These are phyloP conservation scores for Cystofilobasidium ferigula DNA, from an alignment of 768 basidiomycete genomes.

Conservation along the genomic window DNA sequence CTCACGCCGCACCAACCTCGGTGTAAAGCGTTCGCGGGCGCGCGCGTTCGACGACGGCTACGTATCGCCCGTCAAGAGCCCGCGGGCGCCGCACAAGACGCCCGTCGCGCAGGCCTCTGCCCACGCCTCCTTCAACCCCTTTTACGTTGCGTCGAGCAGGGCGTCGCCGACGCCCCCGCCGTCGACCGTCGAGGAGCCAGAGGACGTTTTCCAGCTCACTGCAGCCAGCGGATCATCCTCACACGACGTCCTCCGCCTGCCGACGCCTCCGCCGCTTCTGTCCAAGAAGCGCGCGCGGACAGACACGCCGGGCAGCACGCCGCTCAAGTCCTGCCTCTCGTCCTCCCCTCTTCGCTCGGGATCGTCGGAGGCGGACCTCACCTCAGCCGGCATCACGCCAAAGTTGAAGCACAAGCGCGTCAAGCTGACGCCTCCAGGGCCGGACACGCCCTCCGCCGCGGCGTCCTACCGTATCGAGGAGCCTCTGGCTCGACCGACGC, in stretches of 20 bases:
- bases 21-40: background rate
- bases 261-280: background rate
- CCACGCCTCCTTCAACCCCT: background rate
- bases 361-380: background rate
- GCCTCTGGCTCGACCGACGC: background rate
- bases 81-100: background rate
- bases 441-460: background rate
- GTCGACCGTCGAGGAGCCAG: background rate
- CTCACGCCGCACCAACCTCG: background rate
- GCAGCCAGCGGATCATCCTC: background rate
- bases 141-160: background rate
- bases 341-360: background rate
- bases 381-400: background rate
- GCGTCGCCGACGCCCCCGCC: background rate
- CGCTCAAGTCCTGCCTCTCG: background rate
- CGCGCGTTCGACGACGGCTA: background rate
- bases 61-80: background rate
- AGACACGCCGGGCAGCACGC: background rate
- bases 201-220: background rate
- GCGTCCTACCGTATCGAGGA: background rate
- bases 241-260: background rate
- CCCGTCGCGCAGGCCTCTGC: background rate
- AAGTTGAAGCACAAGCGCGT: background rate
- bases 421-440: background rate
- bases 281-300: background rate